phyloP scores from a whole-genome alignment of 1,139 yeast genomes.

The Pichia sp. region DNA sequence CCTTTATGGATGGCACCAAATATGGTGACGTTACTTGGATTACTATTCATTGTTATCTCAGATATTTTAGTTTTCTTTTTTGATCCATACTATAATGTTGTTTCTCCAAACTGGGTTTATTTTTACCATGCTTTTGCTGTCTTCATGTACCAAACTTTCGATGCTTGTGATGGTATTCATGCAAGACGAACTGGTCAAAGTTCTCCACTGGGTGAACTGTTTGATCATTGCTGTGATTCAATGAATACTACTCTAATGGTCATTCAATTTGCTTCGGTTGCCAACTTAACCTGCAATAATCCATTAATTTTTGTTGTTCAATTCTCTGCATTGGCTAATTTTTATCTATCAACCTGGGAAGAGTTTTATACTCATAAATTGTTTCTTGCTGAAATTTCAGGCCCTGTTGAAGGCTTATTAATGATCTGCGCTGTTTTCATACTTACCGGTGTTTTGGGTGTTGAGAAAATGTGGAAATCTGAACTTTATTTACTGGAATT shows the following conservation, averaged over 20 bases:
- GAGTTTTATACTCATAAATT: conserved; percentile 87
- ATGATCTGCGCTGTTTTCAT: conserved; percentile 51
- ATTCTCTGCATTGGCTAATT: conserved; percentile 72
- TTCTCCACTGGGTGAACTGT: conserved; percentile 90
- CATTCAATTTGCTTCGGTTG: conserved; percentile 64
- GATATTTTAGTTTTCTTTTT: conserved; percentile 60
- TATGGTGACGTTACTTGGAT: conserved; percentile 74
- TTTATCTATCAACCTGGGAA: conserved; percentile 92
- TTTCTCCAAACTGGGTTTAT: conserved; percentile 78
- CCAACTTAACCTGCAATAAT: conserved; percentile 60
- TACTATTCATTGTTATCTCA: conserved; percentile 61
- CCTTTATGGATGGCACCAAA: conserved; percentile 89
- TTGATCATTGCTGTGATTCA: conserved; percentile 92
- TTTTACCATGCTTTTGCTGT: conserved; percentile 75
- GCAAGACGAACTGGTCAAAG: conserved; percentile 90
- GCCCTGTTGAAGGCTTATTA: conserved; percentile 92
- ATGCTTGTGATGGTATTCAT: conserved; percentile 93
- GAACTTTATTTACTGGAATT: conserved; percentile 31
- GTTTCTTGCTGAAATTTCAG: conserved; percentile 73
- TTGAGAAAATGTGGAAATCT: conserved; percentile 51
- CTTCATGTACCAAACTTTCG: conserved; percentile 90
- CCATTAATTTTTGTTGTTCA: conserved; percentile 59
- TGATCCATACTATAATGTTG: conserved; percentile 59
- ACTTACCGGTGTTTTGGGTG: conserved; percentile 64
- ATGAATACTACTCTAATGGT: conserved; percentile 79